Conservation (phyloP, 805 yeast species). For the Spathaspora sp. region DNA sequence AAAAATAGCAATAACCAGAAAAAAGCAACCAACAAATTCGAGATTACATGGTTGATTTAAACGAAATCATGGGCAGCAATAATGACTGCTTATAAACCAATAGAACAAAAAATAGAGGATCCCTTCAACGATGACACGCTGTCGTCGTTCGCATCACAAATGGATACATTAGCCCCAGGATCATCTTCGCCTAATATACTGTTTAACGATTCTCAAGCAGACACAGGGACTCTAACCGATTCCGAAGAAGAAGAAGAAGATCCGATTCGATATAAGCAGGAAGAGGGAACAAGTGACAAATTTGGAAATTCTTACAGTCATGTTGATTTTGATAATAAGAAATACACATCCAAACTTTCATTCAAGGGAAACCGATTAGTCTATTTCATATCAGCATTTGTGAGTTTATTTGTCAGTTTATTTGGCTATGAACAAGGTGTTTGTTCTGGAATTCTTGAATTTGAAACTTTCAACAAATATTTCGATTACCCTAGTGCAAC, state of each 20-base stretch:
- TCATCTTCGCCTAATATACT: not conserved
- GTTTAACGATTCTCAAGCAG: not conserved
- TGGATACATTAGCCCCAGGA: not conserved
- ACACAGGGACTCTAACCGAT: not conserved
- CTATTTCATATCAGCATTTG: slow-evolving; percentile 43
- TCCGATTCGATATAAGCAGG: not conserved
- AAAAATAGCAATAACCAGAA: not conserved
- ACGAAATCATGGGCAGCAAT: not conserved
- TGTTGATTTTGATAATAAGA: slow-evolving; percentile 32
- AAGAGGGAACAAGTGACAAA: slow-evolving; percentile 14
- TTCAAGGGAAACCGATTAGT: slow-evolving; percentile 40
- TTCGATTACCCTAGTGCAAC: slow-evolving; percentile 73
- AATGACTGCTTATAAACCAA: not conserved
- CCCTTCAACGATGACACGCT: not conserved
- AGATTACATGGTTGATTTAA: not conserved
- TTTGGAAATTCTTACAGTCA: slow-evolving; percentile 34
- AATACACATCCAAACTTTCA: slow-evolving; percentile 25
- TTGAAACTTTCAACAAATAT: slow-evolving; percentile 62
- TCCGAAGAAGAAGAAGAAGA: not conserved
- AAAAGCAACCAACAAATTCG: not conserved
- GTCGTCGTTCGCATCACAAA: not conserved
- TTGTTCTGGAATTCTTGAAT: slow-evolving; percentile 82
- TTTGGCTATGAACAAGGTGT: slow-evolving; percentile 65
- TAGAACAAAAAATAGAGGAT: not conserved
- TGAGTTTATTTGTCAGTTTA: slow-evolving; percentile 39